Conservation (phyloP, 257 asterid species). For the Solanum bukasovii region DNA sequence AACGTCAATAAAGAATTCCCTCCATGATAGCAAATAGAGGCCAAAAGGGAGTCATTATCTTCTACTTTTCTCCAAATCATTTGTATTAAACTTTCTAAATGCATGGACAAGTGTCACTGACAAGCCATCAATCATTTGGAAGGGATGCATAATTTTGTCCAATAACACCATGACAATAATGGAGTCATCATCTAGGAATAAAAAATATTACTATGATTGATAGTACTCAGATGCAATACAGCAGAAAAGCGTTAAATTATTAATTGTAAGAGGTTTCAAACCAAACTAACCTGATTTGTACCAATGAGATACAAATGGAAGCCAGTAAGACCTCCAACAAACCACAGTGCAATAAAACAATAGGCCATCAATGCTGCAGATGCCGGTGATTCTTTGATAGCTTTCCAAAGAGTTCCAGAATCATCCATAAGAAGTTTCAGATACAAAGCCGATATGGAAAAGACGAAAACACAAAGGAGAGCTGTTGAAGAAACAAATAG, state of each 20-base stretch:
- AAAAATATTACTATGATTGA: not conserved
- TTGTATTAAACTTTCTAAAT: not conserved
- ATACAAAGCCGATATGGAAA: conserved; percentile 35
- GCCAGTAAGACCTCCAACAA: conserved; percentile 77
- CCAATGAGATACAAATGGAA: conserved; percentile 60
- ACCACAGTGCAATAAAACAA: conserved; percentile 60
- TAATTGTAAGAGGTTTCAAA: not conserved
- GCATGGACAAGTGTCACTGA: not conserved
- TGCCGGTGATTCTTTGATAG: conserved; percentile 47
- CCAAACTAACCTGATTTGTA: conserved; percentile 49
- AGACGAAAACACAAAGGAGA: conserved; percentile 45
- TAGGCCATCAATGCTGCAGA: conserved; percentile 42
- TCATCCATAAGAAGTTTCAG: conserved; percentile 32
- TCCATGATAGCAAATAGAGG: not conserved
- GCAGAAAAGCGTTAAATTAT: not conserved
- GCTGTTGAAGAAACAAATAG: conserved; percentile 54
- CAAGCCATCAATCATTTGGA: not conserved
- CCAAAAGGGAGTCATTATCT: not conserved
- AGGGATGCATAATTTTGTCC: not conserved
- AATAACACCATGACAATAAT: not conserved
- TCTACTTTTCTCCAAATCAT: not conserved
- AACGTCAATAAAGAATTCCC: not conserved
- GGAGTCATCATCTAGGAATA: not conserved
- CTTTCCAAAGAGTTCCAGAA: conserved; percentile 27
- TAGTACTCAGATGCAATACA: not conserved